phyloP scores from a whole-genome alignment of 2,329 filamentous ascomycete species.

The Dactylellina drechsleri region DNA sequence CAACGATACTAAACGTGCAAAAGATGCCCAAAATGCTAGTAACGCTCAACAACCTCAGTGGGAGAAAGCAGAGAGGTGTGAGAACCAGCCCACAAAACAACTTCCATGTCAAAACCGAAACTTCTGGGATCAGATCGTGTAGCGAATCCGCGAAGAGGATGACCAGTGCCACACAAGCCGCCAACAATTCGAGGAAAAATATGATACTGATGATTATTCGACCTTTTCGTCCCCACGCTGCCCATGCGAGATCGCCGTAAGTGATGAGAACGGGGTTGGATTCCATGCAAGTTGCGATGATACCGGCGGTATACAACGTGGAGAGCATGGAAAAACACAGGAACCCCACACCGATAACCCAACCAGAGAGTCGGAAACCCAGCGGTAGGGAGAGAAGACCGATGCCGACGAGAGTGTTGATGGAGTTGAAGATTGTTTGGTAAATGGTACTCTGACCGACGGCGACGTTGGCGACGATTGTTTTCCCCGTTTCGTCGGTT shows the following conservation, averaged over 20 bases:
- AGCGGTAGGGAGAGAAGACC: slow-evolving; percentile 88
- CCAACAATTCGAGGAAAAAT: slow-evolving; percentile 87
- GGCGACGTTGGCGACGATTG: slow-evolving; percentile 76
- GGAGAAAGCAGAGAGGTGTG: slow-evolving; percentile 83
- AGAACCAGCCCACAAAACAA: slow-evolving; percentile 80
- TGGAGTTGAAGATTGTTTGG: slow-evolving; percentile 96
- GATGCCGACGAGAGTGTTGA: slow-evolving; percentile 72
- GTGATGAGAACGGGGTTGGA: slow-evolving; percentile 85
- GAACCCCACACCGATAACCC: slow-evolving; percentile 75
- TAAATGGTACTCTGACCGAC: slow-evolving; percentile 94
- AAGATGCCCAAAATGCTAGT: slow-evolving; percentile 94
- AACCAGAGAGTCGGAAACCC: slow-evolving; percentile 81
- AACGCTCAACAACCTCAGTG: slow-evolving; percentile 83
- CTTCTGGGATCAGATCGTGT: slow-evolving; percentile 77
- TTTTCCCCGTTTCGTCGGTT: slow-evolving; percentile 79
- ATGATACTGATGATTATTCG: slow-evolving; percentile 83
- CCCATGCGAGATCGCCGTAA: slow-evolving; percentile 88
- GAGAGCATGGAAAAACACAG: slow-evolving; percentile 77
- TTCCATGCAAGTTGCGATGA: slow-evolving; percentile 75
- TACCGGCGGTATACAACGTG: slow-evolving; percentile 84
- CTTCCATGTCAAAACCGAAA: slow-evolving; percentile 81
- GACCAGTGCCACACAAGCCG: slow-evolving; percentile 86
- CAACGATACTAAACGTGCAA: slow-evolving; percentile 85
- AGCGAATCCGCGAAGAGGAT: slow-evolving; percentile 95
- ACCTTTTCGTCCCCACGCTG: slow-evolving; percentile 79